Base-by-base conservation (phyloP, 805 yeast species). In the Kodamaea jinghongensis region DNA sequence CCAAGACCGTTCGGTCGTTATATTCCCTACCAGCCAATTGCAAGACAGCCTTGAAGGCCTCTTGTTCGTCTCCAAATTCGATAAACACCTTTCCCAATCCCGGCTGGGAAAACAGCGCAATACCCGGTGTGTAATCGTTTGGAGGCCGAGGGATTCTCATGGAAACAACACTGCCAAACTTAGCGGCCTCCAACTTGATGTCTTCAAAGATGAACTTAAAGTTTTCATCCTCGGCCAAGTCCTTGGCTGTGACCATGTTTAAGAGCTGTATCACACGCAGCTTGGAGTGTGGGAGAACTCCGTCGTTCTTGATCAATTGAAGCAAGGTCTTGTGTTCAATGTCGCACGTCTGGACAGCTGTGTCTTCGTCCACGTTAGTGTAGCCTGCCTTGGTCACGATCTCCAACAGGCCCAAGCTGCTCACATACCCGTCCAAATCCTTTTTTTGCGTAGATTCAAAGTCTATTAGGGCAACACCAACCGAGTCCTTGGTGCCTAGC, bases 1-100 rank as follows among this genome's bases (percentile, higher is more conserved):
- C 79, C 12, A 90, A 46, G 0, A 89, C 78, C 0, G 83, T 72
- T 36, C 96, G 67, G 32, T 79, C 89, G 46, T 80, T 77, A 54
- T 81, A 89, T 38, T 61, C 60, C 37, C 81, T 62, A 1, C 96
- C 96, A 6, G 83, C 78, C 12, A 87, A 49, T 7, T 69, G 73
- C 60, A 78, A 64, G 23, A 75, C 56, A 0, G 93, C 95, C 6
- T 60, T 56, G 4, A 63, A 55, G 1, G 95, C 82, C 2, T 63
- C 60, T 2, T 73, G 74, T 2, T 67, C 60, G 9, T 66, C 64
- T 1, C 67, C 70, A 59, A 84, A 89, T 56, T 82, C 78, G 15
- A 86, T 77, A 56, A 71, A 88, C 0, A 88, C 71, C 46, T 78
- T 82, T 0, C 96, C 96, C 34, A 81, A 71, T 4, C 85, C 86